A percentile compares a stretch with the other conserved stretches of the same genome.
phyloP scores from a whole-genome alignment of 306 rosid species.

The Trifolium pratense region DNA sequence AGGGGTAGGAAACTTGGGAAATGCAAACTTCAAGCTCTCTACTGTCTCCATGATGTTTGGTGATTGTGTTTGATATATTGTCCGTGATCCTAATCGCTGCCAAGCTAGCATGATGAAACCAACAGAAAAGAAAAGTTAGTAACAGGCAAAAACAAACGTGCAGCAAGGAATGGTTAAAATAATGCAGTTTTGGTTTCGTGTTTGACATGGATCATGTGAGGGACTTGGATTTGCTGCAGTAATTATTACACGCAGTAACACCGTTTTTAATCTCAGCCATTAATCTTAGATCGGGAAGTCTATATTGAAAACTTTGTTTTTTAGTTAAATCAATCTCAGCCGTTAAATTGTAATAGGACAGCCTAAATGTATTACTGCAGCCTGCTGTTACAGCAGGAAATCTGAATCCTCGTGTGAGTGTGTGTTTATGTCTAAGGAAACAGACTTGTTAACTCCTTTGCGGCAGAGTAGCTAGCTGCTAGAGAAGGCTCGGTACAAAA shows the following conservation, averaged over 20 bases:
- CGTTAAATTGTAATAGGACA: too few species aligned
- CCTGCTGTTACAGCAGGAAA: too few species aligned
- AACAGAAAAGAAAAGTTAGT: not conserved
- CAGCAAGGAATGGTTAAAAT: not conserved
- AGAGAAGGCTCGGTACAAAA: not conserved
- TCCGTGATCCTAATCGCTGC: conserved; percentile 25
- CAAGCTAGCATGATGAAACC: conserved; percentile 30
- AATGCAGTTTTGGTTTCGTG: not conserved
- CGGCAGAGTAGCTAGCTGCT: not conserved
- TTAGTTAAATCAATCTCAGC: too few species aligned
- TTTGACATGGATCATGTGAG: not conserved
- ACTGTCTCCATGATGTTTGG: not conserved
- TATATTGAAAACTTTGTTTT: too few species aligned
- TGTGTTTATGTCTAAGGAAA: not conserved
- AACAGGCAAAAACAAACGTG: conserved; percentile 7
- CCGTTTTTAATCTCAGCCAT: too few species aligned
- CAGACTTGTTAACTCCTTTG: not conserved
- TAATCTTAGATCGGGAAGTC: too few species aligned
- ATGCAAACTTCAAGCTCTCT: conserved; percentile 19
- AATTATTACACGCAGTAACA: too few species aligned
- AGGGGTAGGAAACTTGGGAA: not conserved
- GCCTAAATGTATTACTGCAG: too few species aligned
- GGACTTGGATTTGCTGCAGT: too few species aligned
- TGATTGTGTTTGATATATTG: conserved; percentile 16
- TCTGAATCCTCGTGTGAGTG: too few species aligned